Base-by-base conservation (phyloP, 192 early-diverging fungal genomes). In the Linnemannia schmuckeri region DNA sequence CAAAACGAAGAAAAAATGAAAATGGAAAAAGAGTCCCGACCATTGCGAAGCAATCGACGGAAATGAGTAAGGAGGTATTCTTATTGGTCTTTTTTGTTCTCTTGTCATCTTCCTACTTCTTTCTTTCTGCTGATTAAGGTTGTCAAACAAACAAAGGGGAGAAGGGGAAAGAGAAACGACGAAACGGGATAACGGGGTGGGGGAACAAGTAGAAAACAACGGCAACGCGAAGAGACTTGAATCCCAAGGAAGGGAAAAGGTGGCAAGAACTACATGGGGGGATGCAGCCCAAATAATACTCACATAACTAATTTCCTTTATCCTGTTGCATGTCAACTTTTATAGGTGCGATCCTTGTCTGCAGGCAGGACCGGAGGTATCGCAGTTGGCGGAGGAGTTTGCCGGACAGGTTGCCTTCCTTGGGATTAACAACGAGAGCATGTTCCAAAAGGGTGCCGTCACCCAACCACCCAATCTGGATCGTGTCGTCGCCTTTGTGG, bases 391-490 rank as follows among this genome's bases (percentile, higher is more conserved):
- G 40, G 85, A 87, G 10, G 85, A 87, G 35, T 87, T 75, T 33
- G 70, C 85, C 47, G 79, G 85, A 37, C 69, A 42, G 40, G 72
- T 81, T 6, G 85, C 79, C 18, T 80, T 87, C 38, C 75, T 87
- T 20, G 85, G 85, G 37, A 81, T 87, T 38, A 87, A 87, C 49
- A 87, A 87, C 49, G 85, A 87, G 38, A 87, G 85, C 46, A 81
- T 87, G 41, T 87, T 87, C 38, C 61, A 66, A 33, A 66, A 66
- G 30, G 61, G 27, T 12, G 44, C 72, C 40, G 35, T 66, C 12
- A 81, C 75, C 44, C 81, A 81, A 81, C 85, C 85, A 52, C 70
- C 79, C 38, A 78, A 87, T 2, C 69, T 81, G 76, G 85, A 87
- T 17, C 47, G 71, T 17, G 76, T 87, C 42, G 55, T 41, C 13